These are phyloP conservation scores for Immersiporthe knoxdaviesiana DNA, from an alignment of 2,329 filamentous ascomycete genomes.

Conservation along the genomic window DNA sequence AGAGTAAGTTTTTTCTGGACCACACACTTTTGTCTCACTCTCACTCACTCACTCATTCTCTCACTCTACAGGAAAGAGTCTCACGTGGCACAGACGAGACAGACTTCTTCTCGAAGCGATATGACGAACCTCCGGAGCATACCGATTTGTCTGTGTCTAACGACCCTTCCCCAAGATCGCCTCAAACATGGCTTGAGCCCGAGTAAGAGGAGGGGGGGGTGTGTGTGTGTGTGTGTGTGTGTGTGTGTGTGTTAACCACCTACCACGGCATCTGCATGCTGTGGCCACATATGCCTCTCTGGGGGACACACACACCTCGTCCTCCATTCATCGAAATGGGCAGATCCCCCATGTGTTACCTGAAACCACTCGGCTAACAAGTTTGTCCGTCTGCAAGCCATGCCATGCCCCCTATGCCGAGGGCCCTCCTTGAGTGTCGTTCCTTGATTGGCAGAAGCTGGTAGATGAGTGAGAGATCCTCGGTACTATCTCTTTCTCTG, in stretches of 20 bases:
- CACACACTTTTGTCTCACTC: neutral
- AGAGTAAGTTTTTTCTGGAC: neutral
- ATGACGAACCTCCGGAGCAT: neutral
- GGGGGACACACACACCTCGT: neutral
- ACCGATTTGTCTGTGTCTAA: neutral
- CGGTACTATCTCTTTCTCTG: too few relatives aligned
- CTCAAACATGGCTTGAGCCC: conserved; percentile 2
- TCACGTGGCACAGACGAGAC: neutral
- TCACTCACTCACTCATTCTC: neutral
- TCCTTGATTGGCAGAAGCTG: neutral
- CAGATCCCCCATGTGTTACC: neutral
- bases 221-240: too few relatives aligned
- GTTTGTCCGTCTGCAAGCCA: neutral
- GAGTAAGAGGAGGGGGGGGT: too few relatives aligned
- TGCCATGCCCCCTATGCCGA: conserved; percentile 3
- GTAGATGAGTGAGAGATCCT: neutral
- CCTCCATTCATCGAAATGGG: neutral
- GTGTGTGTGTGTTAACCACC: neutral
- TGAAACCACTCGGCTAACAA: conserved; percentile 7
- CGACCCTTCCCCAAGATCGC: neutral
- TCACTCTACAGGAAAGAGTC: neutral
- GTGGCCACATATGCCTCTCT: conserved; percentile 2
- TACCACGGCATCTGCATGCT: neutral
- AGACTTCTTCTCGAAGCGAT: neutral
- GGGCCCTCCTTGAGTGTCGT: neutral